Conservation (phyloP, 805 yeast species). For the Spathaspora sp. region DNA sequence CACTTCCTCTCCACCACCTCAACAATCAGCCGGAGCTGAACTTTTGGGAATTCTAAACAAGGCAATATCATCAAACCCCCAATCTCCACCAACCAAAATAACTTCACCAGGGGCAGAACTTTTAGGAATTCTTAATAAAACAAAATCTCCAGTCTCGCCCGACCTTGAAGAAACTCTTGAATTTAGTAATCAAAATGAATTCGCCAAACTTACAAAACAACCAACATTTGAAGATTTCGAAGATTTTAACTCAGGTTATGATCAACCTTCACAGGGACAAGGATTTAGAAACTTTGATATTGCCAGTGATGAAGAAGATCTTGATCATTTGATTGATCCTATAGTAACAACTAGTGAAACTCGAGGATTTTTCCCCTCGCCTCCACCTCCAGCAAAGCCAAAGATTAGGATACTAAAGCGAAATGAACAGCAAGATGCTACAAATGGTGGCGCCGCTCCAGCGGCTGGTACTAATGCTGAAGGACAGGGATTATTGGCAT, state of each 20-base stretch:
- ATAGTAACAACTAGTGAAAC: not conserved
- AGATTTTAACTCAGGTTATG: slow-evolving; percentile 30
- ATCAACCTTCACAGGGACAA: slow-evolving; percentile 12
- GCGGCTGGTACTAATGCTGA: slow-evolving; percentile 9
- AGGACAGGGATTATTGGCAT: slow-evolving; percentile 19
- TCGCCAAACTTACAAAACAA: slow-evolving; percentile 8
- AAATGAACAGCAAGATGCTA: slow-evolving; percentile 18
- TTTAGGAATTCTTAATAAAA: slow-evolving; percentile 1
- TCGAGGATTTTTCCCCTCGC: slow-evolving; percentile 1
- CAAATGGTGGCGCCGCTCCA: not conserved
- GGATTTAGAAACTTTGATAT: slow-evolving; percentile 23
- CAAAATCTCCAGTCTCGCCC: not conserved
- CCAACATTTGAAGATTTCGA: slow-evolving; percentile 26
- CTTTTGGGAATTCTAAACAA: not conserved
- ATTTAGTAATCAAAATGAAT: not conserved
- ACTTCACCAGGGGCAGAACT: not conserved
- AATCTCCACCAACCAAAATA: not conserved
- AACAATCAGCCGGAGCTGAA: not conserved
- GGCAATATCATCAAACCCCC: not conserved
- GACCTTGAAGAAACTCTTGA: slow-evolving; percentile 1
- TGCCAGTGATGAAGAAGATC: slow-evolving; percentile 36
- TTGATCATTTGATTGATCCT: slow-evolving; percentile 8
- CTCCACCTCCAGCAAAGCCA: not conserved
- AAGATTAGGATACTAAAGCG: slow-evolving; percentile 24
- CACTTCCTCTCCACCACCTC: not conserved